Base-by-base conservation (phyloP, 164 flowering plant genomes). In the Akebia trifoliata region DNA sequence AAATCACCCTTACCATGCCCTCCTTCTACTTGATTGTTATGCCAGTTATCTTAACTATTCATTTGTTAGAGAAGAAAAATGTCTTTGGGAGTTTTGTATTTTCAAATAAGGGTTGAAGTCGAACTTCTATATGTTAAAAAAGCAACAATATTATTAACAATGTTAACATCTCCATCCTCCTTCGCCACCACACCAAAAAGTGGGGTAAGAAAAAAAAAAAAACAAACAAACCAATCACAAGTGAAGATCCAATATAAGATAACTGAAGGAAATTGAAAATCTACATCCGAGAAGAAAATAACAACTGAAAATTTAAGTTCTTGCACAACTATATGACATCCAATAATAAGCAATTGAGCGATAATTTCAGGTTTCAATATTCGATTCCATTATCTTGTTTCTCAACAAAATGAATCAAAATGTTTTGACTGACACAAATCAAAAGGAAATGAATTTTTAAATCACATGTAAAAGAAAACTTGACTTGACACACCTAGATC, bases 211-310 rank as follows among this genome's bases (percentile, higher is more conserved):
- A 26, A 30, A 32, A 47, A 51, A 22, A 18, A 11, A n/a, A n/a
- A n/a, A n/a, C n/a, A n/a, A n/a, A n/a, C n/a, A n/a, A 22, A 60
- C 6, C 10, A 24, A 11, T 8, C 1, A 17, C 9, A 4, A 34
- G 40, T 31, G 8, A 46, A 60, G 14, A 14, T 2, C 48, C 8
- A 50, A 45, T 4, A 49, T 17, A 22, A 21, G 39, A 21, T 25
- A 45, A 24, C 2, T 6, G 35, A 30, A 35, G 43, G 39, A n/a
- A 10, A 34, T 86, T 85, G 38, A 61, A 81, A 63, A 64, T 78
- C 88, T 46, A 92, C 98, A 50, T 92, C 93, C 36, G 89, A 65
- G n/a, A n/a, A n/a, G n/a, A n/a, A n/a, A n/a, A n/a, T n/a, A n/a
- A n/a, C n/a, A n/a, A n/a, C n/a, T n/a, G n/a, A n/a, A 88, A 83